Base-by-base conservation (phyloP, 495 filamentous ascomycete species). In the Trichoderma parareesei region DNA sequence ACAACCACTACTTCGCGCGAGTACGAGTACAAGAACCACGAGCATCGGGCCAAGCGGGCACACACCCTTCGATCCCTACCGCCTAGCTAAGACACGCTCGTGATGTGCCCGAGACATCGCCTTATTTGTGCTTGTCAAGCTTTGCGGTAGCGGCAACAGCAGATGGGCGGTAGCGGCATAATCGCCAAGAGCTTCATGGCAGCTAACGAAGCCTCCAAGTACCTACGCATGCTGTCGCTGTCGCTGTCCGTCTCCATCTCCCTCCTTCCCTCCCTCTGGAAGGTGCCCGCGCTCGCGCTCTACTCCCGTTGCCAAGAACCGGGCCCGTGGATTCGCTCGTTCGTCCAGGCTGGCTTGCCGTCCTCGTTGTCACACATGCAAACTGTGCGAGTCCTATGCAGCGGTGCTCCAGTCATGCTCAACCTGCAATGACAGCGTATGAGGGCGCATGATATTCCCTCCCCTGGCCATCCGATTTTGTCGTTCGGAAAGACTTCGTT, bases 261-360 rank as follows among this genome's bases (percentile, higher is more conserved):
- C 53, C 14, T 57, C 3, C 27, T 13, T 9, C 3, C n/a, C 18
- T 55, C 20, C 20, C 48, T 7, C 6, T 18, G 18, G 43, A 11
- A 16, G 14, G n/a, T 18, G 18, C 7, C 2, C 48, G 53, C 53
- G 53, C 27, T 57, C 46, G 53, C 53, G 53, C 16, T 38, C 3
- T 57, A 57, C 53, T 57, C 53, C 37, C 35, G 53, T 57, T 16
- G 53, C 53, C 53, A 57, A 57, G 53, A 57, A 57, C 53, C 53
- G 53, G 53, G 53, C 53, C 53, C 53, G 53, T 57, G 53, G 53
- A 57, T 57, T 57, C 37, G 9, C 20, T 57, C 16, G 14, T 5
- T 57, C 16, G 14, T 5, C 53, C 53, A n/a, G 53, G 53, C 10
- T 57, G 20, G 53, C 27, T 57, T 27, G 11, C 11, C 27, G 37